Evolutionary conservation across 2,329 filamentous ascomycete species (phyloP).

Genomic region (Daldinia sp.): DNA sequence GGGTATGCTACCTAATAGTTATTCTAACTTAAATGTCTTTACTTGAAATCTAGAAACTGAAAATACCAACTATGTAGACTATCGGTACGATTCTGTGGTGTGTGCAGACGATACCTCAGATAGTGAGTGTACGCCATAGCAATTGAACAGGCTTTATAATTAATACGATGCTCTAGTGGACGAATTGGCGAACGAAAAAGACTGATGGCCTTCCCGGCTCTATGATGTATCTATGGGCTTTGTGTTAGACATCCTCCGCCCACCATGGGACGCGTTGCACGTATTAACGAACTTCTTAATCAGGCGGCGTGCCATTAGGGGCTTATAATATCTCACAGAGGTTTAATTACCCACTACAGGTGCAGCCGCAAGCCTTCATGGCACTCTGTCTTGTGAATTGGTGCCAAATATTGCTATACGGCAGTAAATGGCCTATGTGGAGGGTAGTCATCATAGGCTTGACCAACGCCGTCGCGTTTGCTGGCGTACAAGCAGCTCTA

Average conservation of each 20-base stretch:
- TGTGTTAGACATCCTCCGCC: constrained; percentile 50
- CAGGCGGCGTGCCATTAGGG: constrained; percentile 53
- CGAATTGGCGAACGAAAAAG: constrained; percentile 67
- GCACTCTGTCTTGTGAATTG: constrained; percentile 50
- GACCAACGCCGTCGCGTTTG: constrained; percentile 55
- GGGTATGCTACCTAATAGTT: constrained; percentile 52
- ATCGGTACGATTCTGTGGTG: constrained; percentile 52
- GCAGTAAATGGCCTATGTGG: constrained; percentile 56
- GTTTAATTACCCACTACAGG: constrained; percentile 54
- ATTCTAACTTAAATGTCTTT: no score
- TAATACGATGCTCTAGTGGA: constrained; percentile 50
- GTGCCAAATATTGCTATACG: constrained; percentile 51
- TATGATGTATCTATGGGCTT: constrained; percentile 72
- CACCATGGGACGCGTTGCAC: background rate
- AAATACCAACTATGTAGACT: constrained; percentile 28
- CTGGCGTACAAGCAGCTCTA: constrained; percentile 61
- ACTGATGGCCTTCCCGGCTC: constrained; percentile 66
- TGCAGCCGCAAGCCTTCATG: constrained; percentile 55
- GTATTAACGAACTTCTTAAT: background rate
- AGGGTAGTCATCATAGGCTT: constrained; percentile 55
- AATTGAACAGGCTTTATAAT: background rate
- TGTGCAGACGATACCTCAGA: constrained; percentile 52
- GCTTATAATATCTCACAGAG: constrained; percentile 52
- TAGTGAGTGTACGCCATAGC: constrained; percentile 45
- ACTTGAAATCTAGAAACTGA: background rate